phyloP scores from a whole-genome alignment of 306 rosid species.

The Quercus robur region DNA sequence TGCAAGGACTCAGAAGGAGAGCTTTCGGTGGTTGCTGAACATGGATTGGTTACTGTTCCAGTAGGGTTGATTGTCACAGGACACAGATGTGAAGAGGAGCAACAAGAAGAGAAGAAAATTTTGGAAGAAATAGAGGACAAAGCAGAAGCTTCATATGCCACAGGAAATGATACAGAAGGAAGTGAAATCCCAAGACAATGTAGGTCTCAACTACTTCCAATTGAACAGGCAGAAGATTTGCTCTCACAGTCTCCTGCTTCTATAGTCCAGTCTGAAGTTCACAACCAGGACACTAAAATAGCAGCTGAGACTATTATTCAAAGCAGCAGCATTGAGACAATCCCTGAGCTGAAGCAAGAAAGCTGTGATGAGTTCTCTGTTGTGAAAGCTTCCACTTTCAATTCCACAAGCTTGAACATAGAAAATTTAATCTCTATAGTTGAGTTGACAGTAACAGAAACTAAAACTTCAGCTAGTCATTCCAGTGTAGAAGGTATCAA shows the following conservation, averaged over 20 bases:
- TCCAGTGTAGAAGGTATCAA: slow-evolving; percentile 10
- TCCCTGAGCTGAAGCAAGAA: slow-evolving; percentile 26
- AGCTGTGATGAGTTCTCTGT: slow-evolving; percentile 15
- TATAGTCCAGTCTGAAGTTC: slow-evolving; percentile 11
- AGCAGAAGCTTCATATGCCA: slow-evolving; percentile 25
- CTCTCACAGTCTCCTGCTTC: slow-evolving; percentile 20
- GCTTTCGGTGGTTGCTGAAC: slow-evolving; percentile 20
- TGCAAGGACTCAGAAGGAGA: slow-evolving; percentile 19
- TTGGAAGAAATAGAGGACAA: slow-evolving; percentile 26
- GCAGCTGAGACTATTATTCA: slow-evolving; percentile 9
- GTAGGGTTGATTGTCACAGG: slow-evolving; percentile 13
- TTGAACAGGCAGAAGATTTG: slow-evolving; percentile 23
- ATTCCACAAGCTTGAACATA: slow-evolving; percentile 31
- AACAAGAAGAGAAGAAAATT: slow-evolving; percentile 4
- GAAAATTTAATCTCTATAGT: slow-evolving; percentile 28
- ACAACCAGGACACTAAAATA: slow-evolving; percentile 4
- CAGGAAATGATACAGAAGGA: slow-evolving; percentile 4
- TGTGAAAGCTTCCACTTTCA: slow-evolving; percentile 10
- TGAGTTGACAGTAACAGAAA: slow-evolving; percentile 31
- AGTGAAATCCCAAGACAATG: slow-evolving; percentile 22
- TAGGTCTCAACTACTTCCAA: slow-evolving; percentile 8
- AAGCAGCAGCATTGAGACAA: slow-evolving; percentile 7
- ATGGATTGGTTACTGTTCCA: slow-evolving; percentile 10
- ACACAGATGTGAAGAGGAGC: slow-evolving; percentile 19
- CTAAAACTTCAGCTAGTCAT: slow-evolving; percentile 22